phyloP scores from a whole-genome alignment of 345 rosid genomes.

The Trapa incisa region DNA sequence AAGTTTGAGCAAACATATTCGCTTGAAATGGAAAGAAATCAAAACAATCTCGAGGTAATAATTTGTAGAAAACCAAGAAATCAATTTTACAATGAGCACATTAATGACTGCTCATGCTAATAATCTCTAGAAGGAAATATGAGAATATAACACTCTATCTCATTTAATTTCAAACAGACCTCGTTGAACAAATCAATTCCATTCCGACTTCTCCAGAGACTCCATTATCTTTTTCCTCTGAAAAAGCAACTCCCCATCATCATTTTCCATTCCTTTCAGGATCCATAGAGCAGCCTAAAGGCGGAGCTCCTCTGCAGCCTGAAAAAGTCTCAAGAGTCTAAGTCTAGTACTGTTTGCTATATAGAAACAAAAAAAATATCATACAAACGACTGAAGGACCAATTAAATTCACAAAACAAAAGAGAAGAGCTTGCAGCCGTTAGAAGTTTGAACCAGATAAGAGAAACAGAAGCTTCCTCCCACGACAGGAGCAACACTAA shows the following conservation, averaged over 20 bases:
- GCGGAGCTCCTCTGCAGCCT: conserved; percentile 76
- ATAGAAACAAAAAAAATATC: conserved; percentile 1
- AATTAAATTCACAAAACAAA: not conserved
- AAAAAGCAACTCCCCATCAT: conserved; percentile 60
- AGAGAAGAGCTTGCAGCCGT: not conserved
- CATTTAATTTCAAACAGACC: conserved; percentile 57
- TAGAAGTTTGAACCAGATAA: not conserved
- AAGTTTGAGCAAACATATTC: not conserved
- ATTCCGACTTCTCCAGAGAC: conserved; percentile 57
- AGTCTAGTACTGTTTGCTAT: conserved; percentile 62
- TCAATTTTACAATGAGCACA: not conserved
- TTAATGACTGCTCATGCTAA: not conserved
- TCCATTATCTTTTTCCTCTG: conserved; percentile 82
- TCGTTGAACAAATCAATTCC: conserved; percentile 65
- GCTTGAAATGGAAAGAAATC: not conserved
- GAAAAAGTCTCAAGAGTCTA: conserved; percentile 69
- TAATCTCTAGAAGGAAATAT: not conserved
- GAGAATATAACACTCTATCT: conserved; percentile 34
- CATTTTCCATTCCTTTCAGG: conserved; percentile 54
- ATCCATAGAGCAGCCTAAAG: conserved; percentile 57
- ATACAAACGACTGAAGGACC: not conserved
- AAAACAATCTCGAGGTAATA: not conserved
- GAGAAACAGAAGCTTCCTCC: not conserved
- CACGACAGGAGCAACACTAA: not conserved
- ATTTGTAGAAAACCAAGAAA: not conserved